phyloP scores from a whole-genome alignment of 1,284 basidiomycete species.

The Fomes fomentarius region DNA sequence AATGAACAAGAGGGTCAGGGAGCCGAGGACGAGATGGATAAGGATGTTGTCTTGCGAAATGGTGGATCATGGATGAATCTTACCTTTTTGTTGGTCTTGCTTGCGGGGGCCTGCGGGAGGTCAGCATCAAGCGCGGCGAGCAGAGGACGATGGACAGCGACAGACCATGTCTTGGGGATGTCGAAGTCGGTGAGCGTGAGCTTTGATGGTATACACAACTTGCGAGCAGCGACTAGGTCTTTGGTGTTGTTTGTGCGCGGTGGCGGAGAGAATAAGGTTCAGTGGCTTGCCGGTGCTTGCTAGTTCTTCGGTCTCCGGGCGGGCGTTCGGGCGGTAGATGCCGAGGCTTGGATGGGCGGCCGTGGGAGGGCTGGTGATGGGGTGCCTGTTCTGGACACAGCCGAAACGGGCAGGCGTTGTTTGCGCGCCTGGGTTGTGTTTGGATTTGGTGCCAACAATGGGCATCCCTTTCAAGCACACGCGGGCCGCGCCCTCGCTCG shows the following conservation, averaged over 20 bases:
- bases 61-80: constrained; percentile 4
- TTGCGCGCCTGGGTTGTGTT: constrained; percentile 11
- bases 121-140: constrained; percentile 20
- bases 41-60: constrained; percentile 2
- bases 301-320: constrained; percentile 31
- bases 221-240: constrained; percentile 24
- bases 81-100: constrained; percentile 44
- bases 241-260: constrained; percentile 33
- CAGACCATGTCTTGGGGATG: constrained; percentile 69
- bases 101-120: constrained; percentile 32
- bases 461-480: constrained; percentile 26
- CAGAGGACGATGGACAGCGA: constrained; percentile 14
- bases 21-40: not conserved
- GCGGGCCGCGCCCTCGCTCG: constrained; percentile 1
- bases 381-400: not conserved
- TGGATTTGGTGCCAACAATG: constrained; percentile 23
- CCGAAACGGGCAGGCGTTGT: constrained; percentile 27
- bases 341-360: constrained; percentile 6
- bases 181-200: constrained; percentile 37
- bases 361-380: constrained; percentile 12
- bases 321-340: not conserved
- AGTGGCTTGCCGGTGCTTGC: constrained; percentile 37
- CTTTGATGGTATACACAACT: constrained; percentile 13
- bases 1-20: constrained; percentile 3
- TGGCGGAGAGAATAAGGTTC: constrained; percentile 37